These are phyloP conservation scores for Agapanthus africanus DNA, from an alignment of 106 monocot genomes.

Conservation along the genomic window DNA sequence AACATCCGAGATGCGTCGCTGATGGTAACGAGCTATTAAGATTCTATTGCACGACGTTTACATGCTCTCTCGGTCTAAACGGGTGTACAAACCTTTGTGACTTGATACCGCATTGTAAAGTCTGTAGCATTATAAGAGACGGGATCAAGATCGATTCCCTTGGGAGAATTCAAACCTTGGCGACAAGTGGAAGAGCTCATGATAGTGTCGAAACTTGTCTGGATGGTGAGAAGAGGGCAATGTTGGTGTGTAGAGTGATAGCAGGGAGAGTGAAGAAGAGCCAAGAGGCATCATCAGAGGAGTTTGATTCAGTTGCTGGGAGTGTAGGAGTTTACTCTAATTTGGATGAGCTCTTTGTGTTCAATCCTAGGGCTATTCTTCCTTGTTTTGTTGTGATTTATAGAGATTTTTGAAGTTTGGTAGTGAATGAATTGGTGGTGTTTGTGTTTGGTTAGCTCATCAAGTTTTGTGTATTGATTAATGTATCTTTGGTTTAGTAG, in stretches of 20 bases:
- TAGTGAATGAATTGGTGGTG: too few relatives aligned
- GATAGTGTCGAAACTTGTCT: conserved; percentile 12
- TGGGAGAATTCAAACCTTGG: conserved; percentile 46
- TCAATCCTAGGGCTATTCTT: conserved; percentile 66
- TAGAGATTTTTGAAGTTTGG: conserved; percentile 2
- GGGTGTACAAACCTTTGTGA: conserved; percentile 47
- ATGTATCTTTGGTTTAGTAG: too few relatives aligned
- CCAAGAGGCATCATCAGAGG: conserved; percentile 17
- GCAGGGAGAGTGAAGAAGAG: conserved; percentile 67
- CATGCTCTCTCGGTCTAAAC: conserved; percentile 51
- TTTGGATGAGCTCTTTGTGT: conserved; percentile 67
- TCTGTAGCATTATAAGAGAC: conserved; percentile 53
- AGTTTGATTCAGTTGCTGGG: conserved; percentile 56
- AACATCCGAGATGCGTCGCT: conserved; percentile 70
- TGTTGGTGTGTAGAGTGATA: conserved; percentile 87
- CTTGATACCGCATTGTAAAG: conserved; percentile 26
- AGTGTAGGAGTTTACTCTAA: conserved; percentile 30
- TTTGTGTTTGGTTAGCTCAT: too few relatives aligned
- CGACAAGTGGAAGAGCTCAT: conserved; percentile 61
- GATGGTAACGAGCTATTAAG: conserved; percentile 90
- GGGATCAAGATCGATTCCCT: conserved; percentile 41
- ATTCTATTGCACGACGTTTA: conserved; percentile 53
- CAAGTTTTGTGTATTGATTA: too few relatives aligned
- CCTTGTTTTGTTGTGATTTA: conserved; percentile 84
- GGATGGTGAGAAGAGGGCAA: conserved; percentile 43